These are phyloP conservation scores for Capronia americana DNA, from an alignment of 2,329 filamentous ascomycete species.

Conservation along the genomic window DNA sequence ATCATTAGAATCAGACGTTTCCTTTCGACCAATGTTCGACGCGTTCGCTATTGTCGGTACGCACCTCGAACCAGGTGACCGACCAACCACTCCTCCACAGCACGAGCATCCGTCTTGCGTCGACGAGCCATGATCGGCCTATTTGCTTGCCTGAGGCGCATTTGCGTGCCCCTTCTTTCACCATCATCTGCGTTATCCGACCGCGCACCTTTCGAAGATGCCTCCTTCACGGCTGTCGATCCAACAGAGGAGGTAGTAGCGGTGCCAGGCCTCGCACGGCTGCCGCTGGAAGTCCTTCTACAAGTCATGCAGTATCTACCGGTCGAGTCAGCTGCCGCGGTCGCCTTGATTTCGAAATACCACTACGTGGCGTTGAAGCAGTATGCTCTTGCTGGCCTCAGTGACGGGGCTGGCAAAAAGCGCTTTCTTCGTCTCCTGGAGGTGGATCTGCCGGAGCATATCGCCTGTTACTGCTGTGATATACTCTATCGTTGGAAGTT, in stretches of 20 bases:
- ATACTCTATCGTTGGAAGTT: constrained; percentile 16
- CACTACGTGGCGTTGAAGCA: constrained; percentile 18
- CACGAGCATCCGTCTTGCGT: constrained; percentile 1
- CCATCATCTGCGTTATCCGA: constrained; percentile 7
- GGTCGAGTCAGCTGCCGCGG: constrained; percentile 14
- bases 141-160: constrained; percentile 13
- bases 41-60: constrained; percentile 2
- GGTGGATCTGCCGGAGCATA: constrained; percentile 21
- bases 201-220: constrained; percentile 1
- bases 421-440: constrained; percentile 26
- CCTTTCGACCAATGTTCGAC: not conserved
- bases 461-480: constrained; percentile 21
- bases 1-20: not conserved
- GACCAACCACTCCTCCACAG: not conserved
- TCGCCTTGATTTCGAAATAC: constrained; percentile 20
- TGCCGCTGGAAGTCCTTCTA: constrained; percentile 21
- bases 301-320: constrained; percentile 20
- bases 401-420: constrained; percentile 6
- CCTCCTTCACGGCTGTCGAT: constrained; percentile 8
- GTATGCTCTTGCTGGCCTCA: constrained; percentile 8
- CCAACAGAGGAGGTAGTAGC: constrained; percentile 1
- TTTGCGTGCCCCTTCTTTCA: constrained; percentile 5
- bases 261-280: constrained; percentile 7
- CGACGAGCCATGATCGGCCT: constrained; percentile 15
- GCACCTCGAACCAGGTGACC: not conserved